phyloP scores from a whole-genome alignment of 495 filamentous ascomycete genomes.

The Penicillium nucicola region DNA sequence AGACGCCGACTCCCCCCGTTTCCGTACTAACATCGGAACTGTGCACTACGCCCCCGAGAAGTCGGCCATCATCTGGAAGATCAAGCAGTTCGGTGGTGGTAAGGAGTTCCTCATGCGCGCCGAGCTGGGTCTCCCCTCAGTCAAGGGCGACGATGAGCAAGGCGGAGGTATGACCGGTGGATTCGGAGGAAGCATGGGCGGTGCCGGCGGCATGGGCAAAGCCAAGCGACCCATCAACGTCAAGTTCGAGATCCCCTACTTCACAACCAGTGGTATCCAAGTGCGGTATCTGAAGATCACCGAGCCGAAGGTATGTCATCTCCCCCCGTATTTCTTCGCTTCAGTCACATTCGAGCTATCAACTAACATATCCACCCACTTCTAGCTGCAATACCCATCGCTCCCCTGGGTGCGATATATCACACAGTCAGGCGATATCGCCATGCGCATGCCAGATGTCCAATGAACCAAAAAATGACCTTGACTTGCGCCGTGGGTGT shows the following conservation, averaged over 20 bases:
- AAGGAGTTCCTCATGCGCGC: constrained; percentile 99
- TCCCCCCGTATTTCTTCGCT: too few species aligned
- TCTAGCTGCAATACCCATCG: constrained; percentile 91
- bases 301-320: constrained; percentile 84
- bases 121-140: constrained; percentile 91
- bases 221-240: constrained; percentile 95
- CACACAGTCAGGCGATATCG: constrained; percentile 93
- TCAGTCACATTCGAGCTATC: not conserved
- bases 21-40: constrained; percentile 94
- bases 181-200: constrained; percentile 93
- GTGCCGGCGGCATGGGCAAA: constrained; percentile 63
- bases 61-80: constrained; percentile 98
- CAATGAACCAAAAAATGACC: constrained; percentile 45
- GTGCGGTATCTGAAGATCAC: constrained; percentile 99
- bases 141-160: constrained; percentile 94
- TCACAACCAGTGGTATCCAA: constrained; percentile 97
- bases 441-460: constrained; percentile 85
- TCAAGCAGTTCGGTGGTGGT: constrained; percentile 97
- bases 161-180: constrained; percentile 96
- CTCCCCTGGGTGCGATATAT: constrained; percentile 99
- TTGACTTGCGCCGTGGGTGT: constrained; percentile 7
- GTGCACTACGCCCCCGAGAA: constrained; percentile 99
- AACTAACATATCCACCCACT: not conserved
- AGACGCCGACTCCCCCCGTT: constrained; percentile 93
- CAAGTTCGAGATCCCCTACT: constrained; percentile 99